These are phyloP conservation scores for Ceratobasidium theobromae DNA, from an alignment of 1,284 basidiomycete species.

Conservation along the genomic window DNA sequence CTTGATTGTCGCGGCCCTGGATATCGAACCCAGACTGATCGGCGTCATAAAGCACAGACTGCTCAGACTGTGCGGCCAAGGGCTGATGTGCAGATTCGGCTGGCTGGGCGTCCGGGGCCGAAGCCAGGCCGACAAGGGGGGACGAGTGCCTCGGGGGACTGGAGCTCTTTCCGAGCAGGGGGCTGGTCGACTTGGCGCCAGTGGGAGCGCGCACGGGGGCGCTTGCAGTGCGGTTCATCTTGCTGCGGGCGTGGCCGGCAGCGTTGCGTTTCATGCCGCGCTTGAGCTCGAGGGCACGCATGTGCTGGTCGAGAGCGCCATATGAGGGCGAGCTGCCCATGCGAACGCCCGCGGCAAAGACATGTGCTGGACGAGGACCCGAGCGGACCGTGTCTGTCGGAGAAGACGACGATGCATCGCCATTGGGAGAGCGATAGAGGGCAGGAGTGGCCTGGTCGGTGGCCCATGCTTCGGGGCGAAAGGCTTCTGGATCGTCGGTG, in stretches of 20 bases:
- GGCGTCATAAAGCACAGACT: neutral
- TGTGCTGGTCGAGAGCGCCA: constrained; percentile 26
- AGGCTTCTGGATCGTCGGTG: constrained; percentile 15
- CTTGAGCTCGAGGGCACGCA: constrained; percentile 29
- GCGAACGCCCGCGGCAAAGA: neutral
- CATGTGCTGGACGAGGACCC: neutral
- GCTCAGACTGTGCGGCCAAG: no score
- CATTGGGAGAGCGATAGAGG: constrained; percentile 7
- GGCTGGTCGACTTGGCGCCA: neutral
- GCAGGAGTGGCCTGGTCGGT: constrained; percentile 8
- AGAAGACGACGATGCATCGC: constrained; percentile 22
- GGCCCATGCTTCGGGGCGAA: constrained; percentile 25
- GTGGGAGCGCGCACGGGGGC: neutral
- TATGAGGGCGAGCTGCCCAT: constrained; percentile 27
- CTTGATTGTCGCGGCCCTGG: no score
- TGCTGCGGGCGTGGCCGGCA: neutral
- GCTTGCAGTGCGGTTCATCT: constrained; percentile 8
- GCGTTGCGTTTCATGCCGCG: constrained; percentile 24
- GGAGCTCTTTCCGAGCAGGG: constrained; percentile 16
- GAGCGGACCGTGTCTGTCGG: constrained; percentile 7
- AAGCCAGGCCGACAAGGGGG: neutral
- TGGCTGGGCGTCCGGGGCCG: neutral
- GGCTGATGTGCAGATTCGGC: neutral
- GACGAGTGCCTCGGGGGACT: constrained; percentile 18
- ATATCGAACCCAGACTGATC: no score